Evolutionary conservation across 2,329 filamentous ascomycete species (phyloP), one percentile per base, ranked within the genome.

Genomic region (Nemania serpens): DNA sequence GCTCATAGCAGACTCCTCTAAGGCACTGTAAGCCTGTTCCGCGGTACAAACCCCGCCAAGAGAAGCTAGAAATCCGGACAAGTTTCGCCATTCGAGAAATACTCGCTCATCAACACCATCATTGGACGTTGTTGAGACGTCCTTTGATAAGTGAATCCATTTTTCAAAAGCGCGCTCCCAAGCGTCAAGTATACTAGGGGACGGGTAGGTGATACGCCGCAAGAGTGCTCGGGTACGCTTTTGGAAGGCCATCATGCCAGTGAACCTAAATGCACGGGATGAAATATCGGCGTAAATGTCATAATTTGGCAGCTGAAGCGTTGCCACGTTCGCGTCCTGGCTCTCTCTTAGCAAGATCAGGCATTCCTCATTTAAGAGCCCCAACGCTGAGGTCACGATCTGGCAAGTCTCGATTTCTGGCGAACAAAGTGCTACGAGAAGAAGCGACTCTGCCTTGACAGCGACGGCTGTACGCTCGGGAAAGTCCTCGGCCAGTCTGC

Each of bases 221-320:
- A 90, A 71, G 34, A 89, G 78, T 12, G 80, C 79, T 46, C 87
- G 81, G 34, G 87, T 80, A 42, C 87, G 81, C 69, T 89, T 89
- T 66, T 90, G 88, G 68, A 90, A 90, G 2, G 87, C 88, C 11
- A 90, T 88, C 7, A 89, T 75, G 1, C 88, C 88, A 7, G 88
- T 90, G 67, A 90, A 88, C 29, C 85, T 80, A 68, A 89, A 90
- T 1, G 81, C 82, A 43, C 81, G 83, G 1, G 86, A 88, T 1
- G 85, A 81, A 53, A 90, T 84, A 63, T 89, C 86, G 22, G 78
- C 75, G 62, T 87, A 89, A 1, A 87, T 76, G 6, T 86, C 82
- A 36, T 80, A 79, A 63, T 90, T 90, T 37, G 84, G 82, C 47
- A 88, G 77, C 13, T 88, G 75, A 0, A 83, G 79, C 17, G 80